A percentile compares a stretch with the other conserved stretches of the same genome.
Evolutionary conservation across 208 protist genomes (phyloP).

Genomic region (Leptomonas seymouri): DNA sequence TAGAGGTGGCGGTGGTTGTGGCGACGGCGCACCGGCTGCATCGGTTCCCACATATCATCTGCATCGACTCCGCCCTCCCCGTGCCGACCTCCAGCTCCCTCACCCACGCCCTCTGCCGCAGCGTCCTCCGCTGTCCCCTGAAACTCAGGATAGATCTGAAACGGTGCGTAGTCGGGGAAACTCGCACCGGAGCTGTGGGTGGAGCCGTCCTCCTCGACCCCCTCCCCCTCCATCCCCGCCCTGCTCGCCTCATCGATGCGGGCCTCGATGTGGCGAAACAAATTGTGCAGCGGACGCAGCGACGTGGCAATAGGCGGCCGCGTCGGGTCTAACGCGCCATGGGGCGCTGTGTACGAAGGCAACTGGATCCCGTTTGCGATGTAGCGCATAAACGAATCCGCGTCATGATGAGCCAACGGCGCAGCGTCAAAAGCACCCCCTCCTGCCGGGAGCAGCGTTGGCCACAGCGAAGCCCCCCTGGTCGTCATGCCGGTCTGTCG

Average conservation of each 20-base stretch:
- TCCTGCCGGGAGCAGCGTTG: background rate
- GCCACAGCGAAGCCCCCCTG: background rate
- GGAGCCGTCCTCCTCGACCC: conserved; percentile 3
- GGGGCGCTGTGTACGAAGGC: too few relatives aligned
- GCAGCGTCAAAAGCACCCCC: background rate
- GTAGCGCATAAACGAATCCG: background rate
- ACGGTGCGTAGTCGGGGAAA: background rate
- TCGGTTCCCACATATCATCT: conserved; percentile 17
- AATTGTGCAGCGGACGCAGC: background rate
- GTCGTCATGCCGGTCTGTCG: conserved; percentile 6
- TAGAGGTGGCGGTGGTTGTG: background rate
- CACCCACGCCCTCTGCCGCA: background rate
- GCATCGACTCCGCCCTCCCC: background rate
- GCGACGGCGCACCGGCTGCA: background rate
- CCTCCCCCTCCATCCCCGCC: conserved; percentile 5
- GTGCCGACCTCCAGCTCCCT: background rate
- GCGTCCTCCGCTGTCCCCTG: background rate
- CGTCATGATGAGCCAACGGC: background rate
- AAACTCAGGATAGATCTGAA: background rate
- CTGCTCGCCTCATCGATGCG: background rate
- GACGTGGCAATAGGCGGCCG: background rate
- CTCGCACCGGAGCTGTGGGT: background rate
- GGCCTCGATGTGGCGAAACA: background rate
- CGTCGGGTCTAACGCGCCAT: too few relatives aligned
- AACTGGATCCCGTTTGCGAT: too few relatives aligned